phyloP scores from a whole-genome alignment of 805 yeast genomes.

The Lachancea nothofagi region DNA sequence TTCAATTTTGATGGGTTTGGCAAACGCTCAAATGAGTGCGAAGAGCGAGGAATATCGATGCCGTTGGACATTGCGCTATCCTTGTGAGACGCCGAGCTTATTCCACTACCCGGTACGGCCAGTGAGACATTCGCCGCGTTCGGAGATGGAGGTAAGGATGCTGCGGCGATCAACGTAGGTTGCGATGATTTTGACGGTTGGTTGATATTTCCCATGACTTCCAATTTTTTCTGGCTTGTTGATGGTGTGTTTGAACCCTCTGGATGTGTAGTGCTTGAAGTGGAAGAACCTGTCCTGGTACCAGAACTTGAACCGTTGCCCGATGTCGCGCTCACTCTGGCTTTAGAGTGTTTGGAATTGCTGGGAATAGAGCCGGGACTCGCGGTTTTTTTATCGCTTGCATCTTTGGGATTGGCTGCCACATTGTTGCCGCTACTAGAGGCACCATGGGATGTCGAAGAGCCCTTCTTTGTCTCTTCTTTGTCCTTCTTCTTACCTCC shows the following conservation, averaged over 20 bases:
- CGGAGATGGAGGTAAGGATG: conserved; percentile 18
- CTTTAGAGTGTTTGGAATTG: not conserved
- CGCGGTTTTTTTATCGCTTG: conserved; percentile 14
- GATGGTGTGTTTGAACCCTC: conserved; percentile 3
- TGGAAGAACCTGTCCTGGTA: conserved; percentile 5
- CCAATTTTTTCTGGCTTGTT: conserved; percentile 7
- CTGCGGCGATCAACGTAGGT: conserved; percentile 28
- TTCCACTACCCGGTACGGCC: conserved; percentile 12
- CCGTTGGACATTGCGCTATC: conserved; percentile 25
- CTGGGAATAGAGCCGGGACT: conserved; percentile 7
- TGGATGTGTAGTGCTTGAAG: conserved; percentile 5
- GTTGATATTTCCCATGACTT: conserved; percentile 8
- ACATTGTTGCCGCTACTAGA: conserved; percentile 12
- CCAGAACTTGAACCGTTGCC: conserved; percentile 2
- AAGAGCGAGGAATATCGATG: conserved; percentile 35
- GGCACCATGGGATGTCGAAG: conserved; percentile 12
- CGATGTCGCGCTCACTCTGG: conserved; percentile 8
- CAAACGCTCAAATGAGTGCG: conserved; percentile 51
- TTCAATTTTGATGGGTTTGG: conserved; percentile 57
- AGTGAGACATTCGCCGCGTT: conserved; percentile 13
- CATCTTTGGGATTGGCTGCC: not conserved
- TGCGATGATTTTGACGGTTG: conserved; percentile 11
- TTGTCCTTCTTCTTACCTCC: conserved; percentile 38
- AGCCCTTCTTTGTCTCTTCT: conserved; percentile 28
- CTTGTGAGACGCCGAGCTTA: conserved; percentile 12